A percentile compares a stretch with the other conserved stretches of the same genome.
Evolutionary conservation across 1,284 basidiomycete genomes (phyloP).

Genomic region (Cerrena zonata): DNA sequence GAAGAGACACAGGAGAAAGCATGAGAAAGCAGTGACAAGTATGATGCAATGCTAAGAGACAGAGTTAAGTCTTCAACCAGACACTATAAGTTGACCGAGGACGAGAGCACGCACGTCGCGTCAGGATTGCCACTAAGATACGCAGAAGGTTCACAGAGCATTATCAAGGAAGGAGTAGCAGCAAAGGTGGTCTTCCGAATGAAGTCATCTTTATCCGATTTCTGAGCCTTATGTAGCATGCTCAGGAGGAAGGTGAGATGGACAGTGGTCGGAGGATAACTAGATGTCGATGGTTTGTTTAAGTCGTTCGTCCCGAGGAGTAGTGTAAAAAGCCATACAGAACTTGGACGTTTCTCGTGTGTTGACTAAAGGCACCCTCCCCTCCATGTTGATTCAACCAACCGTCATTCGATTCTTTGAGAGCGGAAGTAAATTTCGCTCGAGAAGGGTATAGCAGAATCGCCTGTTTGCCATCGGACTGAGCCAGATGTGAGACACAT

Average conservation of each 20-base stretch:
- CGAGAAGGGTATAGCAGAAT: conserved; percentile 52
- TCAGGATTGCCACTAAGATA: conserved; percentile 42
- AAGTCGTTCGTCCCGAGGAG: too few species aligned
- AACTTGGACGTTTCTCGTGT: conserved; percentile 45
- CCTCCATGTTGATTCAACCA: conserved; percentile 47
- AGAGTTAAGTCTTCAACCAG: background rate
- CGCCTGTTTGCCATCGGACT: conserved; percentile 30
- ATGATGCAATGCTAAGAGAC: conserved; percentile 37
- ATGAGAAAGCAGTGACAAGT: conserved; percentile 42
- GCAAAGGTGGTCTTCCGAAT: conserved; percentile 38
- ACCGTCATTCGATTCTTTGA: conserved; percentile 48
- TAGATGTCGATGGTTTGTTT: conserved; percentile 24
- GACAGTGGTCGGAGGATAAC: conserved; percentile 59
- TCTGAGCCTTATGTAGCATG: conserved; percentile 38
- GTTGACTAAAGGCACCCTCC: conserved; percentile 34
- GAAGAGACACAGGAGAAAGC: conserved; percentile 33
- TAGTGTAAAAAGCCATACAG: too few species aligned
- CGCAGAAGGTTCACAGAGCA: conserved; percentile 59
- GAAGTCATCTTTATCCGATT: conserved; percentile 32
- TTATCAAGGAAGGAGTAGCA: conserved; percentile 45
- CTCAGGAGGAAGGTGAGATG: conserved; percentile 56
- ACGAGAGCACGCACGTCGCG: conserved; percentile 21
- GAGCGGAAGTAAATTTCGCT: conserved; percentile 31
- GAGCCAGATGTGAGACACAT: conserved; percentile 40
- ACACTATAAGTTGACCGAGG: background rate